Conservation (phyloP, 176 grass and related monocot species). For the Alloteropsis semialata region DNA sequence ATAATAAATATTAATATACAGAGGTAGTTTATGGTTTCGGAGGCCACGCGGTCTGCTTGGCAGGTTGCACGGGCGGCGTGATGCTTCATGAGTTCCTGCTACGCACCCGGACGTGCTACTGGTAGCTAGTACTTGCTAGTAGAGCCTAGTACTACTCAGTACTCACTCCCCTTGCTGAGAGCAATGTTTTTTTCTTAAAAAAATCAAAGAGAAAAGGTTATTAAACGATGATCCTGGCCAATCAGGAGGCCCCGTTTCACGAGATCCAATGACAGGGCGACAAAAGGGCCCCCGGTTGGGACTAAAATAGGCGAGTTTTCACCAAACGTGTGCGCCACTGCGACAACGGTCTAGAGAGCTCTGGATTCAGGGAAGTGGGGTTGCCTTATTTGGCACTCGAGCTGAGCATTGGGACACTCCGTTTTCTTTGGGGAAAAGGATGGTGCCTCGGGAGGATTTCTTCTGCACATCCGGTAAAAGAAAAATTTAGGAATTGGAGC, state of each 20-base stretch:
- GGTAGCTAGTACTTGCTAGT: no score
- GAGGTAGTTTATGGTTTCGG: neutral
- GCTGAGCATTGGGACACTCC: neutral
- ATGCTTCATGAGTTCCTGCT: constrained; percentile 1
- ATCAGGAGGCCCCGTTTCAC: neutral
- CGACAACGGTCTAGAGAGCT: neutral
- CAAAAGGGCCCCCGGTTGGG: neutral
- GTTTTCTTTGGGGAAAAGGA: neutral
- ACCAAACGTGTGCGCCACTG: neutral
- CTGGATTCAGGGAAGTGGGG: neutral
- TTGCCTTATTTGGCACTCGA: neutral
- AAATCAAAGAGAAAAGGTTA: no score
- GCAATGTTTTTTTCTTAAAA: no score
- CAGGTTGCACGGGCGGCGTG: neutral
- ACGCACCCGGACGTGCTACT: neutral
- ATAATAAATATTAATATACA: no score
- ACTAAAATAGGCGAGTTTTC: neutral
- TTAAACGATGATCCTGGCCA: neutral
- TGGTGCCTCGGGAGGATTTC: no score
- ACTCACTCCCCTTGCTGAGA: neutral
- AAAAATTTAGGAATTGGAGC: no score
- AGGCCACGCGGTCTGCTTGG: neutral
- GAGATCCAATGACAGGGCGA: neutral
- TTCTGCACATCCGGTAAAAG: no score
- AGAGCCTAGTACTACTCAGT: no score